Evolutionary conservation across 805 yeast genomes (phyloP).

Genomic region (Tetrapisispora pingtungensis): DNA sequence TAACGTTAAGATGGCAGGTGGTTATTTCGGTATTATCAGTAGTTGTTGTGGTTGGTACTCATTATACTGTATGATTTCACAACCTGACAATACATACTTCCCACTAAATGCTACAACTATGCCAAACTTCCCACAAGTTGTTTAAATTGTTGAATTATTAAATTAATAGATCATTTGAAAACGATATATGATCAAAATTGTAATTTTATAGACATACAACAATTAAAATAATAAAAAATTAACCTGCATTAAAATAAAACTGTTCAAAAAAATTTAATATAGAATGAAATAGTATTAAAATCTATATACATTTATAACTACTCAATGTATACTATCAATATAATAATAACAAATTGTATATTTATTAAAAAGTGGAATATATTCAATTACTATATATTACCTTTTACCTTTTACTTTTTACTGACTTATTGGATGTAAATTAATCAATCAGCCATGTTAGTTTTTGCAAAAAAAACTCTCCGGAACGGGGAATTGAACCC

Average conservation of each 20-base stretch:
- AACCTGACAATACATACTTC: conserved; percentile 48
- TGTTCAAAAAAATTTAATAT: neutral
- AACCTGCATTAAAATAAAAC: neutral
- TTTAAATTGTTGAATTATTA: conserved; percentile 9
- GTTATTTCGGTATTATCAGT: conserved; percentile 48
- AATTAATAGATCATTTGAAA: neutral
- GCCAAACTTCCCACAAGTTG: conserved; percentile 36
- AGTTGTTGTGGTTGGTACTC: conserved; percentile 53
- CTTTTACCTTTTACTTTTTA: no score
- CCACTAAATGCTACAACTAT: conserved; percentile 42
- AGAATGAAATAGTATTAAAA: neutral
- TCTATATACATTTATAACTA: no score
- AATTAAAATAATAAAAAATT: neutral
- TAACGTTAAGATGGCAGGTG: conserved; percentile 46
- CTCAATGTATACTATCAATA: no score
- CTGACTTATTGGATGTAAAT: no score
- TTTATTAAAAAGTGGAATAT: neutral
- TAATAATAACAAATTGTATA: no score
- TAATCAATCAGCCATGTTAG: no score
- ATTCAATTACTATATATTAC: no score
- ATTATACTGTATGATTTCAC: conserved; percentile 54
- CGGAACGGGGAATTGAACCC: conserved; percentile 6
- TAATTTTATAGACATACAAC: neutral
- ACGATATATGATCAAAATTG: neutral
- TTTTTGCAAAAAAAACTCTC: neutral